phyloP scores from a whole-genome alignment of 352 stramenopile genomes.

The Plasmopara muralis region DNA sequence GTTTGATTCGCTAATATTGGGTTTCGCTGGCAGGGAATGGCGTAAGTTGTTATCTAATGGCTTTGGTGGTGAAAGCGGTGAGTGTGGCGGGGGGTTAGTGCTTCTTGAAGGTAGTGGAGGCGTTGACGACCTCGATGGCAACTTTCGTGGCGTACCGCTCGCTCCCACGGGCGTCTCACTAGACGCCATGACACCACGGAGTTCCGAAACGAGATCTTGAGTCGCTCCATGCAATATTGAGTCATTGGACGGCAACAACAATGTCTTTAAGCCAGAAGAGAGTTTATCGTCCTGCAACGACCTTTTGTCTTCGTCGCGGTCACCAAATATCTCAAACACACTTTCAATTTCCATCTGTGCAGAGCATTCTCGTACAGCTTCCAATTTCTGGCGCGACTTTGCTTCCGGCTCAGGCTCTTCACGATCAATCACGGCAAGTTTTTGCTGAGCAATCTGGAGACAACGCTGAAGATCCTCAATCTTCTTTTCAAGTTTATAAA shows the following conservation, averaged over 20 bases:
- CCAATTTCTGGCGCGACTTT: constrained; percentile 18
- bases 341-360: constrained; percentile 41
- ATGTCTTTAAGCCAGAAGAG: constrained; percentile 10
- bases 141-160: constrained; percentile 20
- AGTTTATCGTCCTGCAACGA: constrained; percentile 6
- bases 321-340: constrained; percentile 43
- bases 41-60: neutral
- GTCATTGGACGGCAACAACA: constrained; percentile 18
- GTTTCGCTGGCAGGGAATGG: constrained; percentile 6
- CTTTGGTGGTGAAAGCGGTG: constrained; percentile 1
- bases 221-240: constrained; percentile 22
- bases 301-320: constrained; percentile 18
- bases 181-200: constrained; percentile 66
- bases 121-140: constrained; percentile 22
- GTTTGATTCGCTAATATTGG: constrained; percentile 2
- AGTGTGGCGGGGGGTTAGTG: constrained; percentile 13
- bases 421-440: constrained; percentile 49
- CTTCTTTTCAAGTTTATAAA: constrained; percentile 53
- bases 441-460: constrained; percentile 51
- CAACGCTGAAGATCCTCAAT: constrained; percentile 54
- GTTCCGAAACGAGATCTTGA: constrained; percentile 42
- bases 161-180: constrained; percentile 36
- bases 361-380: constrained; percentile 38
- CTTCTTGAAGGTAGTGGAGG: constrained; percentile 9
- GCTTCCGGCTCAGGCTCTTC: constrained; percentile 48